phyloP scores from a whole-genome alignment of 139 green algal species.

The Chlorella sp. region DNA sequence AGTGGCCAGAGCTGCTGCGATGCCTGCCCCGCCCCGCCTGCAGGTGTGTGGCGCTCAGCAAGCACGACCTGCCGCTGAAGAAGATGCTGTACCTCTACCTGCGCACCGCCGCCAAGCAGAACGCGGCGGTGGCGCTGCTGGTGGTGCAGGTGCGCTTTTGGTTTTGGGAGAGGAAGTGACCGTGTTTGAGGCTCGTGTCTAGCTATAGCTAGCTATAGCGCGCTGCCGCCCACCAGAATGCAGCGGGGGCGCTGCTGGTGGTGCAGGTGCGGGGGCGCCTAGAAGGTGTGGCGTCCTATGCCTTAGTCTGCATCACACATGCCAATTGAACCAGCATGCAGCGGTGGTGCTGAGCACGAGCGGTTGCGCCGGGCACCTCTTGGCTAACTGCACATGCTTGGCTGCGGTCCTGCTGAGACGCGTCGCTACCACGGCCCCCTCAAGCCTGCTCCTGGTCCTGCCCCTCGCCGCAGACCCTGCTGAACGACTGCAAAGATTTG shows the following conservation, averaged over 20 bases:
- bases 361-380: no score
- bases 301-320: no score
- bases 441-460: neutral
- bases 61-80: conserved; percentile 68
- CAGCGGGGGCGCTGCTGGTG: neutral
- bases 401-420: no score
- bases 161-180: neutral
- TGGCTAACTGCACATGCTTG: no score
- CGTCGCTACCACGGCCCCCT: no score
- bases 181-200: neutral
- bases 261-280: neutral
- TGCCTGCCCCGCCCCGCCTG: no score
- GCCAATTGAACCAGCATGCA: no score
- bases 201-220: no score
- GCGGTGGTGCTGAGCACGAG: no score
- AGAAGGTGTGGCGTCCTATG: no score
- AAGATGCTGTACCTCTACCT: conserved; percentile 99
- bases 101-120: conserved; percentile 79
- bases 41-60: conserved; percentile 39
- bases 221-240: neutral
- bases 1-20: no score
- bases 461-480: conserved; percentile 50
- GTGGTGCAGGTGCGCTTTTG: conserved; percentile 37
- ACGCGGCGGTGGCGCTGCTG: conserved; percentile 43
- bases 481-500: conserved; percentile 71